Conservation (phyloP, 1,284 basidiomycete species). For the Trichosporon sp. region DNA sequence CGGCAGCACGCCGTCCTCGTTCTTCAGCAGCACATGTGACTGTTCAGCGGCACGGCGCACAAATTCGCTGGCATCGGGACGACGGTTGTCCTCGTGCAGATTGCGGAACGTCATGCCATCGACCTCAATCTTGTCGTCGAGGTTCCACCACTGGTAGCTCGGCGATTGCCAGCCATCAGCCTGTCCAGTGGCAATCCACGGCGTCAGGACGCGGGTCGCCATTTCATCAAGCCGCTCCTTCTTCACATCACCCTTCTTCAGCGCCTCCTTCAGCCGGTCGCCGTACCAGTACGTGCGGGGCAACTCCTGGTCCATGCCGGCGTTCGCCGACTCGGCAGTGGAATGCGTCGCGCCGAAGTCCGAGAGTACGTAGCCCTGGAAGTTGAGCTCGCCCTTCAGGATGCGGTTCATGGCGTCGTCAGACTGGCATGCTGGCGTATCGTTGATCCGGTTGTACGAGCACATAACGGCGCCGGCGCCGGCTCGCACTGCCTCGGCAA, state of each 20-base stretch:
- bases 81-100: conserved; percentile 31
- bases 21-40: conserved; percentile 38
- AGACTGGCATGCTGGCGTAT: conserved; percentile 73
- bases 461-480: conserved; percentile 49
- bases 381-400: conserved; percentile 64
- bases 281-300: conserved; percentile 43
- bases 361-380: conserved; percentile 49
- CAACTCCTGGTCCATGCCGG: conserved; percentile 51
- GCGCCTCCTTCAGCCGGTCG: conserved; percentile 57
- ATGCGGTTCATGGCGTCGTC: conserved; percentile 67
- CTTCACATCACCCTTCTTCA: conserved; percentile 64
- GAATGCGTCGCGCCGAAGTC: conserved; percentile 43
- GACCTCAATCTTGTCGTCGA: conserved; percentile 29
- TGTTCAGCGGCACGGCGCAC: conserved; percentile 38
- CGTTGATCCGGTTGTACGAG: conserved; percentile 63
- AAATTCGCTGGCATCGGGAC: conserved; percentile 28
- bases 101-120: conserved; percentile 29
- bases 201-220: conserved; percentile 53
- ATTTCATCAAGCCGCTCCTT: conserved; percentile 54
- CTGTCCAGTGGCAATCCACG: conserved; percentile 60
- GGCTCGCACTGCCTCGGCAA: conserved; percentile 51
- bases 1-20: conserved; percentile 34
- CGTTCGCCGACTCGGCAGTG: conserved; percentile 44
- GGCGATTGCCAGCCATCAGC: conserved; percentile 53
- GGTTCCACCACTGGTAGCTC: conserved; percentile 47